These are phyloP conservation scores for Aspergillus sclerotialis DNA, from an alignment of 2,329 filamentous ascomycete genomes.

Conservation along the genomic window DNA sequence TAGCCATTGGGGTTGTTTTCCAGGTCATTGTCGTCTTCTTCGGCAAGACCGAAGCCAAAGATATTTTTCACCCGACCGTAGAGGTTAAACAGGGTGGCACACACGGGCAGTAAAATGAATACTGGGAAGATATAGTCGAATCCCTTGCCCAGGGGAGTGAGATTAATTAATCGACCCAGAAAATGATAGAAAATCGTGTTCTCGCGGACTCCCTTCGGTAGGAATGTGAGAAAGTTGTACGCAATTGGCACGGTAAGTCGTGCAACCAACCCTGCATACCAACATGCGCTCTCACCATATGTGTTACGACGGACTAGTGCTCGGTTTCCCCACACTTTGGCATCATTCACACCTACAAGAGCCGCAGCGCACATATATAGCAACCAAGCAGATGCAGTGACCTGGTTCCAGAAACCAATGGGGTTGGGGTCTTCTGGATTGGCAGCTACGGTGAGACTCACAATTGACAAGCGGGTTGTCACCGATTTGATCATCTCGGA, in stretches of 20 bases:
- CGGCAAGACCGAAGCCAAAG: constrained; percentile 71
- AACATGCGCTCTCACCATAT: constrained; percentile 86
- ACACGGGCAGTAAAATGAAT: constrained; percentile 77
- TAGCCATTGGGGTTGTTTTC: constrained; percentile 56
- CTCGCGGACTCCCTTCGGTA: constrained; percentile 64
- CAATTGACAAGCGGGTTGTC: constrained; percentile 66
- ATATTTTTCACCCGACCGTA: constrained; percentile 73
- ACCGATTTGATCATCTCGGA: constrained; percentile 86
- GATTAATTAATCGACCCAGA: constrained; percentile 71
- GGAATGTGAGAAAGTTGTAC: constrained; percentile 94
- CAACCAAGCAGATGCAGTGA: constrained; percentile 80
- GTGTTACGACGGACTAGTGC: constrained; percentile 87
- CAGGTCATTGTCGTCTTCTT: constrained; percentile 65
- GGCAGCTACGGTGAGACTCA: constrained; percentile 57
- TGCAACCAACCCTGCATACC: constrained; percentile 90
- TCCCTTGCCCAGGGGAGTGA: constrained; percentile 73
- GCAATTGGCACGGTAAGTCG: constrained; percentile 85
- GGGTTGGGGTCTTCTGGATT: constrained; percentile 63
- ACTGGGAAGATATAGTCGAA: constrained; percentile 88
- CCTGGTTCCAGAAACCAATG: constrained; percentile 78
- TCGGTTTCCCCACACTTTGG: constrained; percentile 95
- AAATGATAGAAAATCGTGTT: constrained; percentile 83
- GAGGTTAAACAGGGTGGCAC: constrained; percentile 78
- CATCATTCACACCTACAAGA: constrained; percentile 78
- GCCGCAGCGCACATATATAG: constrained; percentile 93